Evolutionary conservation across 257 asterid genomes (phyloP).

Genomic region (Solanum ahanhuiri): DNA sequence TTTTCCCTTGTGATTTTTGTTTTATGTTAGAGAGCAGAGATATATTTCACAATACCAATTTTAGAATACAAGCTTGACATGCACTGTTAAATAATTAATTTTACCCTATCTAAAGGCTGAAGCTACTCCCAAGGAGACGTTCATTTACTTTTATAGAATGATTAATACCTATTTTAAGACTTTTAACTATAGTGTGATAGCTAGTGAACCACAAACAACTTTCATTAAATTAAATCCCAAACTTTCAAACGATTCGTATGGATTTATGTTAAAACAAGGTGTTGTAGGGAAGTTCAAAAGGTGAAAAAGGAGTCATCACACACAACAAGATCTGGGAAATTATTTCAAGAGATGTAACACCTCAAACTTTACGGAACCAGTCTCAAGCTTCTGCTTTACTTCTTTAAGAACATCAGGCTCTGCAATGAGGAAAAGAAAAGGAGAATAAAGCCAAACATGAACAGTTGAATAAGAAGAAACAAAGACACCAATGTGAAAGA

Average conservation of each 20-base stretch:
- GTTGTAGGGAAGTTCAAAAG: not conserved
- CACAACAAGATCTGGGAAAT: not conserved
- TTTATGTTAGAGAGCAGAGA: not conserved
- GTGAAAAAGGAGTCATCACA: not conserved
- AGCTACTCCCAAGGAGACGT: not conserved
- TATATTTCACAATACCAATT: not conserved
- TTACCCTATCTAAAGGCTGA: not conserved
- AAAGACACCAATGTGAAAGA: not conserved
- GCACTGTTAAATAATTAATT: not conserved
- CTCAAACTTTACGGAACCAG: slow-evolving; percentile 90
- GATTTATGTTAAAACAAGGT: not conserved
- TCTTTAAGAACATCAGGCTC: slow-evolving; percentile 94
- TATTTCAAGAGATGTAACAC: slow-evolving; percentile 19
- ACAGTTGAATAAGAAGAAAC: not conserved
- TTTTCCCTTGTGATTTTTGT: not conserved
- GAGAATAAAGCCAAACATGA: not conserved
- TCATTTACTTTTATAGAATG: not conserved
- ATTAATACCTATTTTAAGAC: not conserved
- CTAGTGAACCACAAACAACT: not conserved
- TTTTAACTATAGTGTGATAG: not conserved
- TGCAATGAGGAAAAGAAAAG: slow-evolving; percentile 20
- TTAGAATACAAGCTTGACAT: not conserved
- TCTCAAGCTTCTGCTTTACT: slow-evolving; percentile 89
- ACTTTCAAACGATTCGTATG: not conserved
- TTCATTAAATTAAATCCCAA: not conserved